Percentiles rank a stretch among this genome's conserved stretches.
Evolutionary conservation across 2,329 filamentous ascomycete species (phyloP).

Genomic region (Scytalidium sp.): DNA sequence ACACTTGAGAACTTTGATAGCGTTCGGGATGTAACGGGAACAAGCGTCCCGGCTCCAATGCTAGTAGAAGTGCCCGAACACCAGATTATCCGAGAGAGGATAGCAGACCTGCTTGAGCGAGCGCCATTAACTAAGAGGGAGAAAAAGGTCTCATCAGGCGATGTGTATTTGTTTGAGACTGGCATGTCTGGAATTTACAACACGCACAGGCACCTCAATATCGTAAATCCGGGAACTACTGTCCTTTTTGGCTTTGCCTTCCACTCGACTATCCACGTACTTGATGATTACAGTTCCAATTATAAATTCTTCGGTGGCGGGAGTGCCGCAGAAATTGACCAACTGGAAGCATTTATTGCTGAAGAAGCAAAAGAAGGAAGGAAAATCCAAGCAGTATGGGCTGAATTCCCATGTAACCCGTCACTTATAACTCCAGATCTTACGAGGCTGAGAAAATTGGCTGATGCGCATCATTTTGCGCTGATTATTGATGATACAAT

Average conservation of each 20-base stretch:
- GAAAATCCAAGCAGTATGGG: constrained; percentile 76
- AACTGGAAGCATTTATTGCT: constrained; percentile 72
- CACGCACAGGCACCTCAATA: constrained; percentile 35
- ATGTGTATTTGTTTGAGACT: constrained; percentile 51
- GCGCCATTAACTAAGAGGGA: too few species aligned
- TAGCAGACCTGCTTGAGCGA: constrained; percentile 39
- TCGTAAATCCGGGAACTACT: constrained; percentile 31
- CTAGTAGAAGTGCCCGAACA: constrained; percentile 35
- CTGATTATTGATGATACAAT: constrained; percentile 93
- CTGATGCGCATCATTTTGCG: constrained; percentile 80
- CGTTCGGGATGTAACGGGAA: constrained; percentile 34
- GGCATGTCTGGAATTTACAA: constrained; percentile 53
- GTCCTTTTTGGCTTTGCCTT: constrained; percentile 50
- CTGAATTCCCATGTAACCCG: constrained; percentile 89
- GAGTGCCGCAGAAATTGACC: constrained; percentile 68
- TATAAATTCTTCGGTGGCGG: constrained; percentile 46
- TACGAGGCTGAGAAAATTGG: constrained; percentile 68
- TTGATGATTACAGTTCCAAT: constrained; percentile 37
- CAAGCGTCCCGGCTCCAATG: constrained; percentile 38
- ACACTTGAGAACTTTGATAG: constrained; percentile 35
- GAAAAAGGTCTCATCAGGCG: constrained; percentile 28
- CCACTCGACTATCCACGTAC: constrained; percentile 44
- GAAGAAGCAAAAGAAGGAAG: constrained; percentile 68
- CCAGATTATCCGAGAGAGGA: constrained; percentile 33
- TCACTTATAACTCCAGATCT: constrained; percentile 80